These are phyloP conservation scores for Trametes cubensis DNA, from an alignment of 768 basidiomycete species.

Conservation along the genomic window DNA sequence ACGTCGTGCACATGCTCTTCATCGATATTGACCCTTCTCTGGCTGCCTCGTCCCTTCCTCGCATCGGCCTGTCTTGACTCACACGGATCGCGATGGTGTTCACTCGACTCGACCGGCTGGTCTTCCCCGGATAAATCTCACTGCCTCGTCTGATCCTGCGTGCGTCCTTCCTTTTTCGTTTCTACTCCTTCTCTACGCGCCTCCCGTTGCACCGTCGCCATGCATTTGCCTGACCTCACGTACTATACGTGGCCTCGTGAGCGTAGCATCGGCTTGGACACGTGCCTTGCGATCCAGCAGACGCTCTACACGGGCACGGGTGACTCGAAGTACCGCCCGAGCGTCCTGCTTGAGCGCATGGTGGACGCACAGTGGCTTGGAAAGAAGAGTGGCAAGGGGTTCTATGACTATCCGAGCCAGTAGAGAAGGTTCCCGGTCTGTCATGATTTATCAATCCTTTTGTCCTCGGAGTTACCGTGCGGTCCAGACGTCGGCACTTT, in stretches of 20 bases:
- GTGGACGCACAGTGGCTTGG: conserved; percentile 96
- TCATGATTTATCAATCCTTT: background rate
- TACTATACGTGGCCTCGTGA: conserved; percentile 4
- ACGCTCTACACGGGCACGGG: conserved; percentile 87
- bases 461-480: background rate
- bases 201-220: background rate
- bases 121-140: background rate
- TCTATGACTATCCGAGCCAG: conserved; percentile 74
- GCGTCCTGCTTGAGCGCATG: conserved; percentile 89
- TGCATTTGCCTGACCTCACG: conserved; percentile 1
- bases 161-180: conserved; percentile 8
- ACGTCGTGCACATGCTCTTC: conserved; percentile 7
- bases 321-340: conserved; percentile 94
- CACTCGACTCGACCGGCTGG: background rate
- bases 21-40: background rate
- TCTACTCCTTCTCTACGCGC: background rate
- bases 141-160: conserved; percentile 9
- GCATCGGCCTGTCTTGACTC: too few species aligned
- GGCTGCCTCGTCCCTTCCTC: background rate
- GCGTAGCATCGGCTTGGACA: conserved; percentile 92
- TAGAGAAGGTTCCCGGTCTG: conserved; percentile 2
- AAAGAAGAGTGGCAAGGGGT: conserved; percentile 90
- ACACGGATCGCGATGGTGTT: background rate
- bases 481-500: background rate
- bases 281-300: conserved; percentile 91